phyloP scores from a whole-genome alignment of 2,329 filamentous ascomycete species.

The Fusarium caatingaense region DNA sequence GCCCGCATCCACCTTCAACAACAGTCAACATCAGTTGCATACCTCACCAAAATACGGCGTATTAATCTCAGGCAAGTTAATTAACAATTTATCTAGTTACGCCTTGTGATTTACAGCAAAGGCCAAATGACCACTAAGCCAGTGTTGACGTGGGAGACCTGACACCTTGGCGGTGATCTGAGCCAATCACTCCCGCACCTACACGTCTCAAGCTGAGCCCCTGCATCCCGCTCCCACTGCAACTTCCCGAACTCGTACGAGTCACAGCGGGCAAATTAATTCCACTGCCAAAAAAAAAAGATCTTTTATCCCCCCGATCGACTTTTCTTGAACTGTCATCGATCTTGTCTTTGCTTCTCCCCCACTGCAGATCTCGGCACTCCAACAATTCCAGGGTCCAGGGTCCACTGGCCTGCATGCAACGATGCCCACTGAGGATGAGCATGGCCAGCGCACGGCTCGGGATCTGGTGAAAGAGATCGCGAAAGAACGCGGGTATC shows the following conservation, averaged over 20 bases:
- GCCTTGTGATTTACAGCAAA: background rate
- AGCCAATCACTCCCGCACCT: slow-evolving; percentile 22
- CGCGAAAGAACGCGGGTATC: slow-evolving; percentile 39
- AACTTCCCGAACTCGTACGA: slow-evolving; percentile 23
- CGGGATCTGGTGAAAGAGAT: slow-evolving; percentile 37
- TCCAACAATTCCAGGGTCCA: background rate
- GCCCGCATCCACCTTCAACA: background rate
- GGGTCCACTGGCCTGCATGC: slow-evolving; percentile 12
- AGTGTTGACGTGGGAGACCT: slow-evolving; percentile 19
- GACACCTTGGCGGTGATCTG: slow-evolving; percentile 22
- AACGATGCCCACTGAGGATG: slow-evolving; percentile 5
- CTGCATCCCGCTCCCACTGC: slow-evolving; percentile 24
- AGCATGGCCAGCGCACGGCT: slow-evolving; percentile 10
- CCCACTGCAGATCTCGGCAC: background rate
- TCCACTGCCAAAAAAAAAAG: background rate
- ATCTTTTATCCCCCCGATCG: background rate
- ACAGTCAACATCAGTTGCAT: background rate
- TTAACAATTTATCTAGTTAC: background rate
- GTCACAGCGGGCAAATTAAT: background rate
- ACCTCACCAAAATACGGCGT: background rate
- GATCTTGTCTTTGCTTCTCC: slow-evolving; percentile 8
- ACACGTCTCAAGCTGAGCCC: slow-evolving; percentile 29
- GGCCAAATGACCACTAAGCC: background rate
- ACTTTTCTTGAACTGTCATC: background rate
- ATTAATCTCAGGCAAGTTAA: background rate